These are phyloP conservation scores for Penicillium arizonense DNA, from an alignment of 495 filamentous ascomycete genomes.

Conservation along the genomic window DNA sequence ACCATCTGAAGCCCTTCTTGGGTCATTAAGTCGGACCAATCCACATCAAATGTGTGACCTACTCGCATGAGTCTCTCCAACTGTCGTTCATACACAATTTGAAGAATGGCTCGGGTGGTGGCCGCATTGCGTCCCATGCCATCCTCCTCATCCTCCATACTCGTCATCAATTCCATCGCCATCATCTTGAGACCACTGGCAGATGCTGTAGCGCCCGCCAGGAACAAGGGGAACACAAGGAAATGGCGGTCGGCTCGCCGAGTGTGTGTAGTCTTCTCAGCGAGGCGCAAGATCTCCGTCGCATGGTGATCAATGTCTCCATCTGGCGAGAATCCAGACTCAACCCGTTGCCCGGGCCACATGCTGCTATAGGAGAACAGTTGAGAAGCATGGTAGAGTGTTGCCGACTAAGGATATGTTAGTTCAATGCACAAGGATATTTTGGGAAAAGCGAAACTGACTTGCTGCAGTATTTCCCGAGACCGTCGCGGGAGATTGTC, in stretches of 20 bases:
- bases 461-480: constrained; percentile 47
- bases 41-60: constrained; percentile 38
- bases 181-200: constrained; percentile 44
- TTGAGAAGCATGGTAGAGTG: constrained; percentile 49
- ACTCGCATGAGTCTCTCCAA: constrained; percentile 33
- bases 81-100: constrained; percentile 51
- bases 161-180: constrained; percentile 49
- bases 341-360: constrained; percentile 45
- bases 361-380: constrained; percentile 53
- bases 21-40: constrained; percentile 47
- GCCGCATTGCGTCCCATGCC: constrained; percentile 47
- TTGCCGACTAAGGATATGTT: constrained; percentile 31
- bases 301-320: constrained; percentile 43
- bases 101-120: constrained; percentile 47
- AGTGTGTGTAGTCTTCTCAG: constrained; percentile 27
- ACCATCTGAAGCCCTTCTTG: constrained; percentile 43
- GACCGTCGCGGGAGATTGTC: constrained; percentile 38
- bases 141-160: constrained; percentile 47
- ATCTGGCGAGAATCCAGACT: constrained; percentile 29
- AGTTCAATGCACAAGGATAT: background rate
- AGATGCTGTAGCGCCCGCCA: constrained; percentile 48
- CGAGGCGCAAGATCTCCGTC: constrained; percentile 44
- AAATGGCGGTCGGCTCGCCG: constrained; percentile 42
- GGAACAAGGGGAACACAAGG: constrained; percentile 56
- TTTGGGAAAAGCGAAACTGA: constrained; percentile 17